Evolutionary conservation across 257 asterid species (phyloP).

Genomic region (Solanum habrochaites): DNA sequence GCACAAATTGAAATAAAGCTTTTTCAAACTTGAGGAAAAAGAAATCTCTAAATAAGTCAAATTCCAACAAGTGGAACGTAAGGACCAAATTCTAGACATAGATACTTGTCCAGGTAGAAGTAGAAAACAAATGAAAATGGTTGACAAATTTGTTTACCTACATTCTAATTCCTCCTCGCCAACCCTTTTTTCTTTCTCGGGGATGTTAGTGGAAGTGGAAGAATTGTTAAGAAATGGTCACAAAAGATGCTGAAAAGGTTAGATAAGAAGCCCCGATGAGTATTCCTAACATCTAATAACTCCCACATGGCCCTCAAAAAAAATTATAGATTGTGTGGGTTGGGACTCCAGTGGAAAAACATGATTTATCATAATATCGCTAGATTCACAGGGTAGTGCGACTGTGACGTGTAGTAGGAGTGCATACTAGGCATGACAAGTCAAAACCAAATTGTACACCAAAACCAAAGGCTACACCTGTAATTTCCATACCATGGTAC

Average conservation of each 20-base stretch:
- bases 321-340: too few relatives aligned
- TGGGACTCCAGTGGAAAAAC: too few relatives aligned
- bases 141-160: background rate
- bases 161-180: background rate
- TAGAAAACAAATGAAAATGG: background rate
- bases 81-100: constrained; percentile 22
- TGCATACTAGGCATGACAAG: background rate
- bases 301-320: too few relatives aligned
- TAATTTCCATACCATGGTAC: constrained; percentile 6
- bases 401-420: too few relatives aligned
- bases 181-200: background rate
- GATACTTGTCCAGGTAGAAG: constrained; percentile 11
- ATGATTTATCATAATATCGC: background rate
- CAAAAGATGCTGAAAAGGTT: too few relatives aligned
- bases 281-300: too few relatives aligned
- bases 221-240: background rate
- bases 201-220: background rate
- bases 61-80: background rate
- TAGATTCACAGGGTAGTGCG: too few relatives aligned
- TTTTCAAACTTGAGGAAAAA: background rate
- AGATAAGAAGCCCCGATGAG: too few relatives aligned
- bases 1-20: background rate
- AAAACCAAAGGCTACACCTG: background rate
- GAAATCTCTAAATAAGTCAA: background rate
- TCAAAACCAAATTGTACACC: background rate